Percentiles rank a stretch among this genome's conserved stretches.
Evolutionary conservation across 805 yeast species (phyloP).

Genomic region (Spathaspora boniae): DNA sequence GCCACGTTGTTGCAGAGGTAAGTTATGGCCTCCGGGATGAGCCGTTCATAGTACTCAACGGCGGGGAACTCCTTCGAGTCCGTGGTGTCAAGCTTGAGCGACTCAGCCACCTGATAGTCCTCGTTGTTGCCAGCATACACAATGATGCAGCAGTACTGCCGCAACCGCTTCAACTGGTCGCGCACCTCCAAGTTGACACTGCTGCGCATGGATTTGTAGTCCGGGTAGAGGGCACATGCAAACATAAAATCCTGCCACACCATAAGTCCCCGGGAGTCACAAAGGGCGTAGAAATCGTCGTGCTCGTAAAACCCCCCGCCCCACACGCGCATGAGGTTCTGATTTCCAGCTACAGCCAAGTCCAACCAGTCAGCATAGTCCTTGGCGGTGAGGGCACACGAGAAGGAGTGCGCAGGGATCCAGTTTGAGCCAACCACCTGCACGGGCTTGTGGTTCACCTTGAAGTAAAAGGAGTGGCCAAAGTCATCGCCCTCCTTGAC

Average conservation of each 20-base stretch:
- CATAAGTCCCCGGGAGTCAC: constrained; percentile 41
- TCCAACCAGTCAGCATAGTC: constrained; percentile 37
- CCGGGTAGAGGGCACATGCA: constrained; percentile 54
- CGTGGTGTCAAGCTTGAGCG: constrained; percentile 8
- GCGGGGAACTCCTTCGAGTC: constrained; percentile 39
- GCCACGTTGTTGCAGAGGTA: constrained; percentile 20
- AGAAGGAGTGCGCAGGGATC: constrained; percentile 46
- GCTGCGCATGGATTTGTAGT: constrained; percentile 28
- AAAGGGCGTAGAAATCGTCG: constrained; percentile 38
- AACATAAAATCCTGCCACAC: constrained; percentile 59
- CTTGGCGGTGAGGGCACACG: constrained; percentile 22
- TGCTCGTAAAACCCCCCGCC: constrained; percentile 47
- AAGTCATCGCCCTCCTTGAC: constrained; percentile 26
- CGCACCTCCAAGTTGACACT: constrained; percentile 34
- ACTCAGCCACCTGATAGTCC: constrained; percentile 45
- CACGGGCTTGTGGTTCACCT: constrained; percentile 35
- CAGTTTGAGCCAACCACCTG: constrained; percentile 42
- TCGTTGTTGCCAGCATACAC: constrained; percentile 45
- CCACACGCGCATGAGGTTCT: constrained; percentile 45
- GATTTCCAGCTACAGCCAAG: constrained; percentile 34
- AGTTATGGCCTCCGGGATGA: constrained; percentile 31
- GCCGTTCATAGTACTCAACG: constrained; percentile 34
- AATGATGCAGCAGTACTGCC: constrained; percentile 36
- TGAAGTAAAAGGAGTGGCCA: constrained; percentile 41
- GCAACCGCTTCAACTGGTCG: constrained; percentile 37